Evolutionary conservation across 2,329 filamentous ascomycete species (phyloP), one percentile per base, ranked within the genome.

Genomic region (Arthrinium phaeospermum): DNA sequence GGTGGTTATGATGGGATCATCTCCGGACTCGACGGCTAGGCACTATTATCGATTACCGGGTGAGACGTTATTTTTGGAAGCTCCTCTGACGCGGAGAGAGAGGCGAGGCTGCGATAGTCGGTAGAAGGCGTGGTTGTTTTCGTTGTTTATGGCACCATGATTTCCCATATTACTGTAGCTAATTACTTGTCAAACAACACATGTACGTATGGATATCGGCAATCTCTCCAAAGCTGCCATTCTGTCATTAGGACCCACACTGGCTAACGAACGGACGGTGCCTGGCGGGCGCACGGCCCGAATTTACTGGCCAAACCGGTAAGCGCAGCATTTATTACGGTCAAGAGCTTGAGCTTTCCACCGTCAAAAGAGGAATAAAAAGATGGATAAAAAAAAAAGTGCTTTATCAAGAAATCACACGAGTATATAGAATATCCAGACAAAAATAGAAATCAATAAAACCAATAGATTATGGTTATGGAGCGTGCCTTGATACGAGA

Each of bases 1-100:
- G 34, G 10, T 41, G 34, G 34, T 22, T 72, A 70, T 67, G 46
- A 70, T 64, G 47, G 57, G 57, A 67, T 70, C 68, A 67, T 70
- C 30, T 61, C 68, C 27, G 41, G 24, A 27, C 49, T 70, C 27
- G 44, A 46, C 44, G 8, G 8, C 2, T 30, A 30, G 27, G 46
- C 44, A 30, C 57, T 64, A 64, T 64, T 41, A 64, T 64, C 30
- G 57, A 41, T 57, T 57, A 57, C 27, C 27, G 27, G 51, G 19
- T 22, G 13, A 22, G 6, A 27, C n/a, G 6, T 14, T 53, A 8
- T 27, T 27, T 16, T 53, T 27, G n/a, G 24, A 53, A 27, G 49
- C 49, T 19, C 19, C 51, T 19, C 16, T 19, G 27, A 1, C 37
- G 37, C 37, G 37, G 37, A 41, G 37, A 16, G 51, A 14, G 27